Evolutionary conservation across 2,329 filamentous ascomycete species (phyloP).

Genomic region (Phaeoacremonium minimum): DNA sequence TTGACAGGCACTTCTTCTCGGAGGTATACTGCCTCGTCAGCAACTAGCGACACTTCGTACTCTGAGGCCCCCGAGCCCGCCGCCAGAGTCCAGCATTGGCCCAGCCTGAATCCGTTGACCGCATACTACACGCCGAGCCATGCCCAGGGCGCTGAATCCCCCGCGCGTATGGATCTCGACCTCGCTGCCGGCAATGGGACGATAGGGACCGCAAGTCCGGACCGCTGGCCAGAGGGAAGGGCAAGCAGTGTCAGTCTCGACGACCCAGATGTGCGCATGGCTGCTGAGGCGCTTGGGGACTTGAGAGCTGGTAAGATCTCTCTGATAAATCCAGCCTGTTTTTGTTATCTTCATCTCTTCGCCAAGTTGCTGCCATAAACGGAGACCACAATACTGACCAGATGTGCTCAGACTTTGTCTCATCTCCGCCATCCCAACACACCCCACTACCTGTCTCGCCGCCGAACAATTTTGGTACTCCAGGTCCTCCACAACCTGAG

Average conservation of each 20-base stretch:
- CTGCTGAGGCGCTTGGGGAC: constrained; percentile 72
- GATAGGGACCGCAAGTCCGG: constrained; percentile 38
- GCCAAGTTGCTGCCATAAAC: too few relatives aligned
- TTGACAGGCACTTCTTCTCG: constrained; percentile 24
- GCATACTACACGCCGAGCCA: constrained; percentile 42
- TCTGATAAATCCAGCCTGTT: neutral
- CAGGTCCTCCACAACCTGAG: constrained; percentile 53
- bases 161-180: constrained; percentile 45
- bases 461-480: constrained; percentile 27
- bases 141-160: constrained; percentile 36
- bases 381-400: constrained; percentile 1
- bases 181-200: constrained; percentile 31
- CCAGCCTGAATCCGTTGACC: constrained; percentile 43
- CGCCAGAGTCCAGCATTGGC: constrained; percentile 33
- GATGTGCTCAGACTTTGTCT: constrained; percentile 55
- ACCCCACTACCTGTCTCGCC: constrained; percentile 33
- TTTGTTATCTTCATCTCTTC: too few relatives aligned
- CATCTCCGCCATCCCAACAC: constrained; percentile 50
- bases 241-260: constrained; percentile 54
- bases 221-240: constrained; percentile 36
- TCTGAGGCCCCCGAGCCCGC: constrained; percentile 6
- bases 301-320: constrained; percentile 61
- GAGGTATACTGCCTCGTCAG: constrained; percentile 17
- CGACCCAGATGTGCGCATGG: constrained; percentile 64
- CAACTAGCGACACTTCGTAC: constrained; percentile 9